Conservation (phyloP, 768 basidiomycete species). For the Phylloporus arenicola region DNA sequence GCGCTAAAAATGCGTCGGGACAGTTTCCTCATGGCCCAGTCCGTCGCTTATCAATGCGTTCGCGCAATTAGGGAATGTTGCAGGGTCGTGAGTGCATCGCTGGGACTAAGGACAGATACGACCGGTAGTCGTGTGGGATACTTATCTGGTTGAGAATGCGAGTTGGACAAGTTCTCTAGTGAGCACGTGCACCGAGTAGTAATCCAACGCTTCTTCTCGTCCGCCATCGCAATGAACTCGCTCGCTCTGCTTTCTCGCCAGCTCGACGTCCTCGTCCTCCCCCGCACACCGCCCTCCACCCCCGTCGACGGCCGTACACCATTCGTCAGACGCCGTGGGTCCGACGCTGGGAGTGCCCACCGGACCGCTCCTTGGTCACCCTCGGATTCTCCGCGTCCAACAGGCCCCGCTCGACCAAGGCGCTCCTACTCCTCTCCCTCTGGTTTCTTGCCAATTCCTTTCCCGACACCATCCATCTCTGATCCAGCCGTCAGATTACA, state of each 20-base stretch:
- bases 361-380: constrained; percentile 55
- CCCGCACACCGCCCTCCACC: constrained; percentile 55
- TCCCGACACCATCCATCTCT: constrained; percentile 25
- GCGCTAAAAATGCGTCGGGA: constrained; percentile 4
- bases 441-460: constrained; percentile 38
- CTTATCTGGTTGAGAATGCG: no score
- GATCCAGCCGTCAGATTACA: constrained; percentile 34
- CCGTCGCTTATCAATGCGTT: constrained; percentile 78
- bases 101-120: constrained; percentile 38
- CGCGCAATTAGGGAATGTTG: constrained; percentile 78
- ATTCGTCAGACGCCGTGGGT: constrained; percentile 25
- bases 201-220: not conserved
- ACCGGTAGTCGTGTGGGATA: constrained; percentile 66
- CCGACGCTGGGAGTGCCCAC: constrained; percentile 28
- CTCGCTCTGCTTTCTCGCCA: constrained; percentile 76
- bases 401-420: constrained; percentile 36
- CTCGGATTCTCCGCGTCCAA: constrained; percentile 21
- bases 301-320: constrained; percentile 38
- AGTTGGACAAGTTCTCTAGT: constrained; percentile 42
- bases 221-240: constrained; percentile 60
- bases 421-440: constrained; percentile 65
- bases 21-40: constrained; percentile 74
- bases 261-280: constrained; percentile 67
- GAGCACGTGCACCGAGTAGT: not conserved
- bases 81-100: constrained; percentile 60